Evolutionary conservation across 2,329 filamentous ascomycete genomes (phyloP), one percentile per base, ranked within the genome.

Genomic region (Cercospora sesami): DNA sequence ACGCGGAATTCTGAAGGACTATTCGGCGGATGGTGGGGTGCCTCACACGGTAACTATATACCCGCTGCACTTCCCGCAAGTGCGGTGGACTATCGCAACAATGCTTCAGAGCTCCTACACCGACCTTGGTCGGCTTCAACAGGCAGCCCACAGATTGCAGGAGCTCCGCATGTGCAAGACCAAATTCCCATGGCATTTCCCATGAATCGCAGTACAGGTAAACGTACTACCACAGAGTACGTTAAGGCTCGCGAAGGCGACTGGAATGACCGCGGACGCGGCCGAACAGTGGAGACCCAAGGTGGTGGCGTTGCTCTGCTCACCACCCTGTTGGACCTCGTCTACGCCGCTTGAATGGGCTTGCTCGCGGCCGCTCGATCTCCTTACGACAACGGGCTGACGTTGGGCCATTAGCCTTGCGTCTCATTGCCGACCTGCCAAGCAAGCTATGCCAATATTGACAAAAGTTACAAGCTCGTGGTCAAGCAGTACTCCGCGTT

Each of bases 21-120:
- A 55, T 96, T 95, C 76, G 94, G 94, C 1, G 89, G 87, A 81
- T 97, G 94, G 94, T 97, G 94, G 94, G 92, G 81, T 10, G 63
- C 65, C 31, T 16, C 65, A 57, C 31, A 33, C 28, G 66, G 63
- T 26, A 58, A 7, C 8, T 57, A 53, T 23, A 26, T 16, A 21
- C 12, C 45, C 30, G 48, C 74, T 10, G 59, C 55, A 12, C 72
- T 84, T 16, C 82, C 84, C 3, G 66, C 71, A 4, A 81, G 79
- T 16, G 83, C 83, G 14, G 74, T 81, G 16, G 85, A 86, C 72
- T 83, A 85, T 71, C 76, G 79, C 26, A 86, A 86, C 67, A 66
- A 77, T 48, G 68, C 65, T 23, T 63, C 63, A 4, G 28, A 69
- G 26, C 36, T 61, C 21, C 39, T 48, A 4, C 36, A 51, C 57